Evolutionary conservation across 2,329 filamentous ascomycete species (phyloP), one percentile per base, ranked within the genome.

Genomic region (Arthroderma uncinatum): DNA sequence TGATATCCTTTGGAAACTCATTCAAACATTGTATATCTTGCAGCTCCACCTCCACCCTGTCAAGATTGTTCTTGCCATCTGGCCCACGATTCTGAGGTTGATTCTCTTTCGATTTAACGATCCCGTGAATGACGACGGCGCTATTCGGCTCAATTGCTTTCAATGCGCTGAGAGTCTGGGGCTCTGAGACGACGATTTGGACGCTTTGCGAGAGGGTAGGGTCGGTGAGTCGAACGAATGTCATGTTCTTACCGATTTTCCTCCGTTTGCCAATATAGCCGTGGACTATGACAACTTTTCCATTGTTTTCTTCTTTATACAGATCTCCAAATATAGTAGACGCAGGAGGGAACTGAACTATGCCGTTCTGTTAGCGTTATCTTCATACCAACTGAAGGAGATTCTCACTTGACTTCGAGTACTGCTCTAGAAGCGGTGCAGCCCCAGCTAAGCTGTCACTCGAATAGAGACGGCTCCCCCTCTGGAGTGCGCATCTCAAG

Each of bases 221-320:
- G 61, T 74, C 74, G 25, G 70, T 71, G 36, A 83, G 67, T 54
- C 85, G 79, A 52, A 84, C 84, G 66, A 95, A 95, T 1, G 81
- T 81, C 19, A 94, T 74, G 39, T 80, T 82, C 56, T 83, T 83
- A 28, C 82, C 83, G 21, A 90, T 75, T 64, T 87, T 82, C 60
- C 82, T 79, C 30, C 83, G 79, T 59, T 82, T 82, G 25, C 83
- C 82, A 0, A 95, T 71, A 64, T 91, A 93, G 19, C 91, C 91
- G 68, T 84, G 78, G 0, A 87, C 69, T 0, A 76, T 75, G 33
- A 86, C 76, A 19, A 72, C 65, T 6, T 74, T 64, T 4, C 68
- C 71, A 2, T 66, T 59, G 14, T 64, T 60, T 8, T 65, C 67
- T 47, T 67, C 57, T 4, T 65, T 60, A 34, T 71, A 60, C 37